Base-by-base conservation (phyloP, 1,284 basidiomycete species). In the Ustilago bromivora region DNA sequence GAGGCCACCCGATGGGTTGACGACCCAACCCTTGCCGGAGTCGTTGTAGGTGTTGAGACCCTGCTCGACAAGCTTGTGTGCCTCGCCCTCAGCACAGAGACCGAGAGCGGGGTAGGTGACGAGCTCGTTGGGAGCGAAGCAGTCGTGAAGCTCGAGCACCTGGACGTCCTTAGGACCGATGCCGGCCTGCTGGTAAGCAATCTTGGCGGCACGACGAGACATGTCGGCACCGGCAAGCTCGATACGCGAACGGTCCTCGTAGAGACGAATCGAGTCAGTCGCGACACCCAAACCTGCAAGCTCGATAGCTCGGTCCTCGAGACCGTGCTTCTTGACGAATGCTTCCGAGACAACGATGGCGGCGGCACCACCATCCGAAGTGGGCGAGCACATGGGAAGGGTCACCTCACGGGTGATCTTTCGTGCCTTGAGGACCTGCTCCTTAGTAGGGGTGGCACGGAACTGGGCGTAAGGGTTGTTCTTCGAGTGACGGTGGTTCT, bases 391-490 rank as follows among this genome's bases (percentile, higher is more conserved):
- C 93, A 94, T 94, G 84, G 90, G 92, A 82, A 92, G 92, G 3
- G 93, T 94, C 52, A 94, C 87, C 82, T 93, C 90, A 57, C 90
- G 91, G 35, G 89, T 92, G 83, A 94, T 91, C 86, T 82, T 80
- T 40, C 80, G 74, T 38, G 82, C 72, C 61, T 80, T 78, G 61
- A 58, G 43, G 9, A 84, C 76, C 47, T 83, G 73, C 31, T 75
- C 69, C 40, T 66, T 58, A 49, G 61, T 47, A 5, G 78, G 81
- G 12, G 74, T 63, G 43, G 61, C 66, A 28, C 82, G 90, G 87
- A 95, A 95, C 83, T 95, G 94, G 1, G 93, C 92, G 81, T 95
- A 95, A 0, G 94, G 93, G 80, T 95, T 95, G 61, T 92, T 92
- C 63, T 91, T 86, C 0, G 92, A 92, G 85, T 95, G 94, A 73